Conservation (phyloP, 2,329 filamentous ascomycete species). For the Penicillium sp. region DNA sequence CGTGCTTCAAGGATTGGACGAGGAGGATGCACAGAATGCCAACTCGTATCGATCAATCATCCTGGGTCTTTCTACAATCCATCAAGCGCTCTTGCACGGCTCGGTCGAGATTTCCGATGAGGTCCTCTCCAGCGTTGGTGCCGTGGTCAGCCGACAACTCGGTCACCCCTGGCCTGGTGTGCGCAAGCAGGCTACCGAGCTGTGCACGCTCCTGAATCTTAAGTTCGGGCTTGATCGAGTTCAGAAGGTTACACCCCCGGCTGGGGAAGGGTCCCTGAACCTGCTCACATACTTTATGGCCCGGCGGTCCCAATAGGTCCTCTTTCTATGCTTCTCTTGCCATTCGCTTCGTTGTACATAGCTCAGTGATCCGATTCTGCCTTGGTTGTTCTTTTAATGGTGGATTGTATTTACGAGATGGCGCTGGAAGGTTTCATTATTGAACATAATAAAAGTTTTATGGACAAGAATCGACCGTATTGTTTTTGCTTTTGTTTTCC, state of each 20-base stretch:
- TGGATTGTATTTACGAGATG: background rate
- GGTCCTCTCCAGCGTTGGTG: conserved; percentile 28
- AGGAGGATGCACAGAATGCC: conserved; percentile 31
- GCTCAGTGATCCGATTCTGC: background rate
- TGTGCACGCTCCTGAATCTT: conserved; percentile 33
- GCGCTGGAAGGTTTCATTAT: background rate
- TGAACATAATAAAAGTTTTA: conserved; percentile 1
- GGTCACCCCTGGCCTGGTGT: conserved; percentile 38
- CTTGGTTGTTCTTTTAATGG: background rate
- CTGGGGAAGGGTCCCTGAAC: conserved; percentile 33
- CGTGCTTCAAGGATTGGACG: conserved; percentile 32
- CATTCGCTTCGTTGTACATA: background rate
- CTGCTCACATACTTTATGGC: conserved; percentile 40
- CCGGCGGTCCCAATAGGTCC: conserved; percentile 20
- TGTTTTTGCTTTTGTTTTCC: background rate
- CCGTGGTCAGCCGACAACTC: conserved; percentile 33
- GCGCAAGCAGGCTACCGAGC: conserved; percentile 38
- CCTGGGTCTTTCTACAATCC: conserved; percentile 31
- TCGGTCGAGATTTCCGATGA: conserved; percentile 22
- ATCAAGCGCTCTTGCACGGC: conserved; percentile 19
- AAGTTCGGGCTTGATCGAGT: conserved; percentile 26
- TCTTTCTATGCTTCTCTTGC: background rate
- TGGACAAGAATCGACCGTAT: background rate
- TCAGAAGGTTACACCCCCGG: conserved; percentile 32
- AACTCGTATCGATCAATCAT: conserved; percentile 34